Evolutionary conservation across 1,139 yeast genomes (phyloP), one percentile per base, ranked within the genome.

Genomic region (Zygosaccharomyces sapae): DNA sequence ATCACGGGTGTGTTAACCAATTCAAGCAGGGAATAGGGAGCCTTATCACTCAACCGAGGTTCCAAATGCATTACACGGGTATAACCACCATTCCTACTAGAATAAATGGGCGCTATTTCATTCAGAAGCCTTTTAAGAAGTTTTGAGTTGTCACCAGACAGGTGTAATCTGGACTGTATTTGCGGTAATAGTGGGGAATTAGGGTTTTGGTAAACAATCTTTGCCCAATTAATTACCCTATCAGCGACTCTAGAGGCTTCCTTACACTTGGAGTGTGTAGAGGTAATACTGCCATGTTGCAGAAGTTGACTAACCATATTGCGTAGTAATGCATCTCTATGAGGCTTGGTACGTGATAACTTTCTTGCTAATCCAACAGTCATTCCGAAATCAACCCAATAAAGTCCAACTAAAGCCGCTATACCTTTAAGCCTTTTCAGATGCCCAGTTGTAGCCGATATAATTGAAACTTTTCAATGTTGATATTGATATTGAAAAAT

Each of bases 11-110:
- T 82, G 57, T 86, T 96, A 1, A 92, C 95, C 45, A 94, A 73
- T 67, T 94, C 98, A 47, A 94, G 66, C 12, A 90, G 83, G 2
- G 95, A 83, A 75, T 86, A 92, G 19, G 94, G 92, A 0, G 97
- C 96, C 55, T 83, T 85, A 66, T 94, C 98, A 56, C 92, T 94
- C 46, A 84, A 69, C 58, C 98, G 76, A 29, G 94, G 89, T 66
- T 92, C 97, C 54, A 94, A 72, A 58, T 80, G 82, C 56, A 90
- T 71, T 50, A 90, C 80, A 55, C 98, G 78, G 9, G 97, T 89
- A 70, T 83, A 92, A 1, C 97, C 97, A 52, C 88, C 86, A 0
- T 70, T 65, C 67, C 96, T 76, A 29, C 69, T 62, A 7, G 72
- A 65, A 63, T 86, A 90, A 55, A 96, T 74, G 35, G 76, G 70